Evolutionary conservation across 768 basidiomycete species (phyloP), one percentile per base, ranked within the genome.

Genomic region (Suillus bovinus): DNA sequence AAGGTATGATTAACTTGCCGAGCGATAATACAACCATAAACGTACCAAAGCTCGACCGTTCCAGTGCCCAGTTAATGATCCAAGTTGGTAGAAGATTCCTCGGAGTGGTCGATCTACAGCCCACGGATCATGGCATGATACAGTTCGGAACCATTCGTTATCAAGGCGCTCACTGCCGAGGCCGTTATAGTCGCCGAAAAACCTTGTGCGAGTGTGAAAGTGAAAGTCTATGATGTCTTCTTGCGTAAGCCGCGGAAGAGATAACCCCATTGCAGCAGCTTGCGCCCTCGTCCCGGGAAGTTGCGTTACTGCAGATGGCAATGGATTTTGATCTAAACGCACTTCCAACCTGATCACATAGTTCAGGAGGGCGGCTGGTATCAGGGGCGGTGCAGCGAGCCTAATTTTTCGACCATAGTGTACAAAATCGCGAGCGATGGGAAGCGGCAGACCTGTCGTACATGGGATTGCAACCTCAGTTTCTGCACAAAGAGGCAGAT

Each of bases 101-200:
- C 78, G 76, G 33, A 81, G 66, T 14, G 79, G 75, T n/a, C 70
- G 69, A 46, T 75, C 70, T 36, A 68, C 67, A 27, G 69, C 65
- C 70, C 73, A 77, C 5, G 77, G 72, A 57, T 81, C 74, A 61
- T 78, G 70, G 57, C 82, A 84, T 9, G 74, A 70, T 5, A 79
- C 80, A 27, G 81, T 65, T 39, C 83, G 78, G 64, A 72, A 77
- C 84, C 83, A 85, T 59, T 83, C 82, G 50, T 68, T 68, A 65
- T 85, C 84, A 62, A 80, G 77, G 24, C 63, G 66, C 41, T 63
- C 61, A 42, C 80, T 78, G 33, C 59, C 9, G 11, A 42, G 41
- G n/a, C 64, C 69, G 11, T 61, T 66, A 20, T 70, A 63, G n/a
- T 63, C 64, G 11, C 67, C 66, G 38, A 74, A 71, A 52, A 71